Conservation (phyloP, 2,329 filamentous ascomycete species). For the Aureobasidium uvarum region DNA sequence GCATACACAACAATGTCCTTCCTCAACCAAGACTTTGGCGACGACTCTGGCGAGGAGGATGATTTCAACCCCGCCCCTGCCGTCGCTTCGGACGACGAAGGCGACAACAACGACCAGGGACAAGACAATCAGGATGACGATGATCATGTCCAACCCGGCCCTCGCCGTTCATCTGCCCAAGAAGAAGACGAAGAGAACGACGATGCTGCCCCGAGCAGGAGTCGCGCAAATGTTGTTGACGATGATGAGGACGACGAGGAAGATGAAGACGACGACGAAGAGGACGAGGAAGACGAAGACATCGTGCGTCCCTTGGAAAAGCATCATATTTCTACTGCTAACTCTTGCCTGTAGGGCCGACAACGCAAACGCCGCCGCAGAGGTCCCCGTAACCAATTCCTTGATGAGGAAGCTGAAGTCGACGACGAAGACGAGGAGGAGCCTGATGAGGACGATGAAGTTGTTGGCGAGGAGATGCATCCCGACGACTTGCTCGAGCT, state of each 20-base stretch:
- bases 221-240: slow-evolving; percentile 53
- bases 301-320: slow-evolving; percentile 34
- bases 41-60: slow-evolving; percentile 63
- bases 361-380: slow-evolving; percentile 76
- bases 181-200: slow-evolving; percentile 42
- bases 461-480: slow-evolving; percentile 81
- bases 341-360: slow-evolving; percentile 52
- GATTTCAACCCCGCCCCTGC: slow-evolving; percentile 84
- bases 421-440: slow-evolving; percentile 88
- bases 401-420: slow-evolving; percentile 98
- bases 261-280: slow-evolving; percentile 62
- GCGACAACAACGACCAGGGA: slow-evolving; percentile 38
- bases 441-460: slow-evolving; percentile 86
- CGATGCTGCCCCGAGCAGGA: slow-evolving; percentile 45
- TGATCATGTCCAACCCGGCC: slow-evolving; percentile 31
- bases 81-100: slow-evolving; percentile 70
- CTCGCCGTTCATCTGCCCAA: slow-evolving; percentile 22
- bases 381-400: slow-evolving; percentile 76
- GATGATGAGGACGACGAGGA: slow-evolving; percentile 63
- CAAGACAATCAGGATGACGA: slow-evolving; percentile 41
- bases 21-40: slow-evolving; percentile 51
- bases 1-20: slow-evolving; percentile 40
- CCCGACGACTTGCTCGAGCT: slow-evolving; percentile 82
- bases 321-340: slow-evolving; percentile 18
- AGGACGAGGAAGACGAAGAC: slow-evolving; percentile 42